phyloP scores from a whole-genome alignment of 31 red algal genomes.

The Bonnemaisonia californica region DNA sequence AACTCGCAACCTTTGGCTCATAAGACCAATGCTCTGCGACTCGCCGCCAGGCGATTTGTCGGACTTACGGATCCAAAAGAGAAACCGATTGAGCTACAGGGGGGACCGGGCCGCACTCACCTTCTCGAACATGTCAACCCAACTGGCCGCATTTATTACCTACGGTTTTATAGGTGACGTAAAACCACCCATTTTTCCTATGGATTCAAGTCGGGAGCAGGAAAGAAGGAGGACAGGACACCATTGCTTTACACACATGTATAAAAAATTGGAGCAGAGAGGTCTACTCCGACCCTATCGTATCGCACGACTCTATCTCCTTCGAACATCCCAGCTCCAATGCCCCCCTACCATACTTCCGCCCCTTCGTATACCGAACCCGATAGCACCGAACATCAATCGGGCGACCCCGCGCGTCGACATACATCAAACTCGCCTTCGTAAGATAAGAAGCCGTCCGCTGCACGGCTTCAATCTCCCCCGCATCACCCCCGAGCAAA shows the following conservation, averaged over 20 bases:
- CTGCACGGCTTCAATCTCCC: conserved; percentile 37
- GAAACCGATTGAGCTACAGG: conserved; percentile 78
- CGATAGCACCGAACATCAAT: conserved; percentile 61
- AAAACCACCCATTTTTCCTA: no score
- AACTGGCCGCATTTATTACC: no score
- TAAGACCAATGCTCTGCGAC: conserved; percentile 75
- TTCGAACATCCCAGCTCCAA: neutral
- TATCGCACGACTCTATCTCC: neutral
- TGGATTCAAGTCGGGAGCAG: no score
- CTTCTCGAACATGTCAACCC: neutral
- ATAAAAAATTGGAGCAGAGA: no score
- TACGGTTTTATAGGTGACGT: no score
- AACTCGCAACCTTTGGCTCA: conserved; percentile 86
- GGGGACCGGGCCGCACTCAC: conserved; percentile 10
- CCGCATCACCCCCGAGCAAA: neutral
- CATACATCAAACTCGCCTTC: conserved; percentile 23
- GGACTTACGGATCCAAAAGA: neutral
- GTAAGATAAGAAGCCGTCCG: conserved; percentile 49
- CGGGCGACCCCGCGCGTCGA: conserved; percentile 50
- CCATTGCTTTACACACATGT: no score
- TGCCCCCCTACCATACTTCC: neutral
- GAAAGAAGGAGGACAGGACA: no score
- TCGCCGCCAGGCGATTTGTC: conserved; percentile 10
- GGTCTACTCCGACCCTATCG: no score
- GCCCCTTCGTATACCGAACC: conserved; percentile 15